Base-by-base conservation (phyloP, 106 monocot species). In the Allium sativum region DNA sequence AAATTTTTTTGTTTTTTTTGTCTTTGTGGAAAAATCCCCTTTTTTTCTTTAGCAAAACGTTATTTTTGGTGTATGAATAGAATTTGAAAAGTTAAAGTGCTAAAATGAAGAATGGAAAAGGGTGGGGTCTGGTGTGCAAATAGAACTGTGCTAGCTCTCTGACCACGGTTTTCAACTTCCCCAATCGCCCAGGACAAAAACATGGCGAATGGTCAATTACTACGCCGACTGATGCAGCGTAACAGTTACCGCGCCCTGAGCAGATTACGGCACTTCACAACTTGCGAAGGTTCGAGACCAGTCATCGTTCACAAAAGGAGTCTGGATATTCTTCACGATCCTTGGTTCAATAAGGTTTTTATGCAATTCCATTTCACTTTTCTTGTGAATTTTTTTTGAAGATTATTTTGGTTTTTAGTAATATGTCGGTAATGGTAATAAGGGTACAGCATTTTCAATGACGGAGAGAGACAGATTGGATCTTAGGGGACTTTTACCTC, bases 331-430 rank as follows among this genome's bases (percentile, higher is more conserved):
- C 90, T 94, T 55, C 89, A 94, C 65, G 83, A 94, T 65, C 94
- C 94, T n/a, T 90, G 89, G 94, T 94, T 86, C 77, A 94, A 94
- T 74, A 86, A 90, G 90, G 94, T 89, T 21, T 15, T 17, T 55
- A 15, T 19, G 19, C n/a, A 61, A 65, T 11, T 40, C 70, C 52
- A 58, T 21, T 16, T 51, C 18, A 59, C 53, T 9, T 18, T 46
- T 8, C 9, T 41, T 57, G 2, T 21, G 57, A 1, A 57, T 4
- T 22, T 56, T 56, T 57, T 57, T 0, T 57, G 21, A 57, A 31
- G 57, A 57, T 18, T 16, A 9, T 31, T 19, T 58, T 7, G 40
- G 13, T 1, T 58, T 58, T 56, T 40, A 13, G n/a, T 42, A 19
- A n/a, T 15, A 44, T 47, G 52, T 53, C 5, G 55, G 44, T 44